These are phyloP conservation scores for Auriscalpium microsporum DNA, from an alignment of 768 basidiomycete species.

Conservation along the genomic window DNA sequence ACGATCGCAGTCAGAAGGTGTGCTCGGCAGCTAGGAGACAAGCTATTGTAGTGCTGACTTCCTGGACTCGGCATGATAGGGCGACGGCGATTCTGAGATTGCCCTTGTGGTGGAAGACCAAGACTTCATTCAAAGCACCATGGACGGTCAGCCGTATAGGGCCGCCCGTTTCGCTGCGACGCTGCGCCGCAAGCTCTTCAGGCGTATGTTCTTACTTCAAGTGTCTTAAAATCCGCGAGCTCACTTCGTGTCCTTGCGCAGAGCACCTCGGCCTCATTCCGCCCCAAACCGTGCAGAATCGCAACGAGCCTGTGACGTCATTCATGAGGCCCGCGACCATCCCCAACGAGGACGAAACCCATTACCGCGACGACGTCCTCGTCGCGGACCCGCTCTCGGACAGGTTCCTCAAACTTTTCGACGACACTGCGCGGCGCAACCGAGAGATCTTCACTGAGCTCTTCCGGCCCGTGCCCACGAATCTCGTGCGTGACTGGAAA, in stretches of 20 bases:
- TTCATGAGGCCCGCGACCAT: conserved; percentile 79
- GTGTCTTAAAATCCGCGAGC: conserved; percentile 2
- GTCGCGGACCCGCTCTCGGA: conserved; percentile 77
- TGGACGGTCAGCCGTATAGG: conserved; percentile 69
- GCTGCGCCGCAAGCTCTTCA: conserved; percentile 74
- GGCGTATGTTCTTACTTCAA: conserved; percentile 37
- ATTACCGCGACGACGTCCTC: conserved; percentile 44
- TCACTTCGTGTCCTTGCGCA: conserved; percentile 18
- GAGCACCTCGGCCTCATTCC: conserved; percentile 84
- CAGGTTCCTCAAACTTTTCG: conserved; percentile 51
- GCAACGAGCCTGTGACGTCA: conserved; percentile 33
- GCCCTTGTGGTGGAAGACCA: conserved; percentile 86
- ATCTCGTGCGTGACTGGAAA: conserved; percentile 70
- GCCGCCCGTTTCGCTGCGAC: conserved; percentile 78
- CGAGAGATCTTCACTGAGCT: conserved; percentile 79
- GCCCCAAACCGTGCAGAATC: conserved; percentile 49
- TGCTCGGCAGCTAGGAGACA: not conserved
- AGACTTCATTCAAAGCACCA: conserved; percentile 63
- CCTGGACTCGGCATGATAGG: conserved; percentile 30
- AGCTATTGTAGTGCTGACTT: conserved; percentile 1
- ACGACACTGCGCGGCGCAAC: conserved; percentile 67
- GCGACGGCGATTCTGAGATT: conserved; percentile 93
- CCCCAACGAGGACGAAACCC: conserved; percentile 60
- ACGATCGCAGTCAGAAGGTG: conserved; percentile 78
- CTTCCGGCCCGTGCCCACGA: conserved; percentile 81